Evolutionary conservation across 2,329 filamentous ascomycete genomes (phyloP).

Genomic region (Aureobasidium sp.): DNA sequence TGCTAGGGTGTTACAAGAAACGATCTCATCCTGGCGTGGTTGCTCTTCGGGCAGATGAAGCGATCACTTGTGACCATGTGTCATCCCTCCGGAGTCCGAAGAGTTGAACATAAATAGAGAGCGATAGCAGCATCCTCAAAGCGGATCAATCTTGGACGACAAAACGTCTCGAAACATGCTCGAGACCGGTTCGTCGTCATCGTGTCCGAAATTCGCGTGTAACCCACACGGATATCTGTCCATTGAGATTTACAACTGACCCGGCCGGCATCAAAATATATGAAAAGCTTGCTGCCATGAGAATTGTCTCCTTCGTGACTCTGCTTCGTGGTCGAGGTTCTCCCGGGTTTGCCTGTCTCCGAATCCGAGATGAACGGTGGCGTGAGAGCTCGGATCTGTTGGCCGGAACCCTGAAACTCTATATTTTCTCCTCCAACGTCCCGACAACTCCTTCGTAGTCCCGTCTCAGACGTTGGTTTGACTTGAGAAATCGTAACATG

Average conservation of each 20-base stretch:
- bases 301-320: neutral
- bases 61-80: no score
- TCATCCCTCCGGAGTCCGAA: conserved; percentile 10
- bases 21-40: no score
- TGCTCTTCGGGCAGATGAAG: no score
- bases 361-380: neutral
- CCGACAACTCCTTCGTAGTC: neutral
- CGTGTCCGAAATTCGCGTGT: neutral
- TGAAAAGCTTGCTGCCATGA: neutral
- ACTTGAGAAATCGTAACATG: neutral
- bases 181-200: neutral
- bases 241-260: no score
- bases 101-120: neutral
- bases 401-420: conserved; percentile 1
- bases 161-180: neutral
- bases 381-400: neutral
- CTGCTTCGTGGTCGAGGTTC: neutral
- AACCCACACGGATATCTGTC: neutral
- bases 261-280: neutral
- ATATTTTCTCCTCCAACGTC: neutral
- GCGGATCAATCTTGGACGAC: neutral
- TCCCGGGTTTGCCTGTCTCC: neutral
- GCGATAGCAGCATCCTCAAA: neutral
- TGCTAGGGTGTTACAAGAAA: no score
- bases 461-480: conserved; percentile 2